Evolutionary conservation across 1,284 basidiomycete genomes (phyloP).

Genomic region (Sanghuangporus sanghuang): DNA sequence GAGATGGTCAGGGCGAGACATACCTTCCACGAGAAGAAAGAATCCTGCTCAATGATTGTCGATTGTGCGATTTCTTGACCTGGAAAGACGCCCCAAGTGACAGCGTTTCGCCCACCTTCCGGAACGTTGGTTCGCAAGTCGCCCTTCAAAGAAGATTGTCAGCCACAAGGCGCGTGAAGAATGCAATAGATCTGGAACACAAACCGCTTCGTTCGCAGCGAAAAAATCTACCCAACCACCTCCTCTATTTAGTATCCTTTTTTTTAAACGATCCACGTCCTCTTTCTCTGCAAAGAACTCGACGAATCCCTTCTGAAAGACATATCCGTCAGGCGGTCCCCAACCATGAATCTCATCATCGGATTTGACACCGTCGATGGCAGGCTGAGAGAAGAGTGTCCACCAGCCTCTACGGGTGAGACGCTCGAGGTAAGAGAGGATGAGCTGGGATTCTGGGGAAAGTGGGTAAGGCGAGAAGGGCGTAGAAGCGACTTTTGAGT

Average conservation of each 20-base stretch:
- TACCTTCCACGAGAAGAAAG: conserved; percentile 92
- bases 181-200: background rate
- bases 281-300: conserved; percentile 83
- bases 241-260: conserved; percentile 49
- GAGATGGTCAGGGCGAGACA: background rate
- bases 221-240: conserved; percentile 78
- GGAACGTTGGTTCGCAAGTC: conserved; percentile 80
- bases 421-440: conserved; percentile 73
- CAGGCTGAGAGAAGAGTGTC: conserved; percentile 97
- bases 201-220: conserved; percentile 77
- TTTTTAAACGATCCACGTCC: conserved; percentile 63
- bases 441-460: conserved; percentile 79
- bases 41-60: conserved; percentile 93
- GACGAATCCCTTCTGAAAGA: conserved; percentile 97
- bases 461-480: conserved; percentile 90
- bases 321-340: conserved; percentile 88
- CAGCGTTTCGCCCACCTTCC: conserved; percentile 83
- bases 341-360: conserved; percentile 83
- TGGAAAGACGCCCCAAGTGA: conserved; percentile 99
- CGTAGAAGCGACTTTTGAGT: conserved; percentile 65
- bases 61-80: conserved; percentile 95
- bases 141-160: conserved; percentile 44
- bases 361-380: conserved; percentile 77
- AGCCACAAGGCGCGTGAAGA: conserved; percentile 2
- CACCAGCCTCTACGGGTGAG: conserved; percentile 82